Evolutionary conservation across 768 basidiomycete species (phyloP).

Genomic region (Dacryopinax primogenitus): DNA sequence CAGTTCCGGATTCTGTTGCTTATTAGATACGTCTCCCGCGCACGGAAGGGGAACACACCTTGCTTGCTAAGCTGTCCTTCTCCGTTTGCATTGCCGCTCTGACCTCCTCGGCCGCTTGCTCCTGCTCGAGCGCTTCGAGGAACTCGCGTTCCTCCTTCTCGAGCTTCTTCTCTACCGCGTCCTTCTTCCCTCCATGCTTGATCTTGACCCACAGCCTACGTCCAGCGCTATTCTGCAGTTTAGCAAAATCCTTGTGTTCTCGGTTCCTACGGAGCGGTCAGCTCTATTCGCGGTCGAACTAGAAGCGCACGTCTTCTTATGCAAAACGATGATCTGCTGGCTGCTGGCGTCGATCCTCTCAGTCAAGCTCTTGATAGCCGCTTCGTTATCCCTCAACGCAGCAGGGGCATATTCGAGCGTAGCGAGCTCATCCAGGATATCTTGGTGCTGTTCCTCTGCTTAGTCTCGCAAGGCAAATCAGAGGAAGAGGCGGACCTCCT

Average conservation of each 20-base stretch:
- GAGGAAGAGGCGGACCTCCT: too few relatives aligned
- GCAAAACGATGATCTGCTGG: neutral
- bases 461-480: neutral
- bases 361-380: neutral
- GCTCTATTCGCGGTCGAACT: neutral
- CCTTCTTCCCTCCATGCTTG: slow-evolving; percentile 4
- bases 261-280: neutral
- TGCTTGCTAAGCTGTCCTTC: neutral
- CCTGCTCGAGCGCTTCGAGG: neutral
- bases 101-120: neutral
- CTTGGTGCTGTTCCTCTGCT: neutral
- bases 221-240: slow-evolving; percentile 5
- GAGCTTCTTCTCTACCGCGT: neutral
- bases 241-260: slow-evolving; percentile 1
- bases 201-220: neutral
- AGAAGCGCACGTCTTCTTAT: neutral
- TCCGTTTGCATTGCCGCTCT: neutral
- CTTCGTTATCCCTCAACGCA: neutral
- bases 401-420: neutral
- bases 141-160: slow-evolving; percentile 6
- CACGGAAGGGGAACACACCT: neutral
- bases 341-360: neutral
- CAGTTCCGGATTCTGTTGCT: neutral
- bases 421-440: neutral
- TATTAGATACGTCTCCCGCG: neutral